Evolutionary conservation across 2,329 filamentous ascomycete genomes (phyloP), one percentile per base, ranked within the genome.

Genomic region (Botrytis medusae): DNA sequence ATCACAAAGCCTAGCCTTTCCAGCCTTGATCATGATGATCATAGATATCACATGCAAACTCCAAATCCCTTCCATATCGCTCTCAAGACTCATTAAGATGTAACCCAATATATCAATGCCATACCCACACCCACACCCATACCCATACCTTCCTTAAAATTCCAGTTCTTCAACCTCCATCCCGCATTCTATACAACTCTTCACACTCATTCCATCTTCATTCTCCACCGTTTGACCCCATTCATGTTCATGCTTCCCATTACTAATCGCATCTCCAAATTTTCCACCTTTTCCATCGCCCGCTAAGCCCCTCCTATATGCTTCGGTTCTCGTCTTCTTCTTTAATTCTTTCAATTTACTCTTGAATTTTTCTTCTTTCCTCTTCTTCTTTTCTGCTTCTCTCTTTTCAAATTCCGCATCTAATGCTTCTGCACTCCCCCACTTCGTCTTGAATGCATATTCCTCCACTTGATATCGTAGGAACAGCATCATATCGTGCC

Each of bases 401-500:
- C 95, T 88, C 75, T 89, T 89, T 82, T 92, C 93, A 79, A 96
- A 98, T 83, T 98, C 95, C 8, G 88, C 93, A 80, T 98, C 96
- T 7, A 98, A 84, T 0, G 91, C 92, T 80, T 96, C 94, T 0
- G 93, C 83, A 0, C 92, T 94, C 0, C 96, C 96, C 96, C 96
- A 99, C 84, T 98, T 98, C 76, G 89, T 90, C 0, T 85, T 89
- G 78, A 98, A 91, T 0, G 95, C 96, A 80, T 98, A 98, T 73
- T 94, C 94, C 81, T 99, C 96, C 2, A 99, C 93, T 81, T 99
- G 96, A 74, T 90, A 97, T 0, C 96, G 92, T 34, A 99, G 86
- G 81, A 96, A 99, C 3, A 99, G 88, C 91, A 97, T 97, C 96
- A 99, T 99, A 85, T 97, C 94, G 82, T 98, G 94, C 93, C 94